Percentiles rank a stretch among this genome's conserved stretches.
phyloP scores from a whole-genome alignment of 1,284 basidiomycete genomes.

The Sporisorium iseilematis-ciliati region DNA sequence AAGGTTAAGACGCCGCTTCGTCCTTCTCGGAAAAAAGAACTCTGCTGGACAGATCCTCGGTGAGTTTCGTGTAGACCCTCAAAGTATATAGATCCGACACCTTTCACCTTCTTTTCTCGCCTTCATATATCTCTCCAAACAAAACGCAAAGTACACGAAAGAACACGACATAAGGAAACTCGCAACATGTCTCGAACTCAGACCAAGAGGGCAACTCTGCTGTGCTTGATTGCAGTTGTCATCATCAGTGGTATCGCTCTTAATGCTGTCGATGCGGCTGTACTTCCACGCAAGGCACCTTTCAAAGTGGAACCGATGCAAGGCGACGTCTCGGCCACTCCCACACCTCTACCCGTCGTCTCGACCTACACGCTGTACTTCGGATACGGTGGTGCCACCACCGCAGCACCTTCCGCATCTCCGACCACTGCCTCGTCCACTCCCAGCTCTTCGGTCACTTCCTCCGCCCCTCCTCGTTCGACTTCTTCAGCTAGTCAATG shows the following conservation, averaged over 20 bases:
- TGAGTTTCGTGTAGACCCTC: slow-evolving; percentile 10
- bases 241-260: not conserved
- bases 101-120: slow-evolving; percentile 4
- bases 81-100: not conserved
- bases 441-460: not conserved
- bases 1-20: slow-evolving; percentile 11
- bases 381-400: slow-evolving; percentile 18
- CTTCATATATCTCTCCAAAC: not conserved
- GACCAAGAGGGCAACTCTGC: slow-evolving; percentile 6
- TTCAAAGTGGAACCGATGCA: slow-evolving; percentile 8
- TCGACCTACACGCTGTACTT: slow-evolving; percentile 37
- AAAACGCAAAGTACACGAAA: not conserved
- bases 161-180: not conserved
- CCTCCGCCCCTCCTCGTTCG: slow-evolving; percentile 4
- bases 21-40: not conserved
- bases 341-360: slow-evolving; percentile 20
- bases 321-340: not conserved
- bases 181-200: slow-evolving; percentile 8
- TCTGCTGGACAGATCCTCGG: slow-evolving; percentile 21
- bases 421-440: not conserved
- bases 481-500: slow-evolving; percentile 13
- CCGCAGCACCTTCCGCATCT: slow-evolving; percentile 3
- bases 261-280: slow-evolving; percentile 4
- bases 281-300: slow-evolving; percentile 16
- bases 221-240: slow-evolving; percentile 8